A percentile compares a stretch with the other conserved stretches of the same genome.
Conservation (phyloP, 106 monocot genomes). For the Allium cepa region DNA sequence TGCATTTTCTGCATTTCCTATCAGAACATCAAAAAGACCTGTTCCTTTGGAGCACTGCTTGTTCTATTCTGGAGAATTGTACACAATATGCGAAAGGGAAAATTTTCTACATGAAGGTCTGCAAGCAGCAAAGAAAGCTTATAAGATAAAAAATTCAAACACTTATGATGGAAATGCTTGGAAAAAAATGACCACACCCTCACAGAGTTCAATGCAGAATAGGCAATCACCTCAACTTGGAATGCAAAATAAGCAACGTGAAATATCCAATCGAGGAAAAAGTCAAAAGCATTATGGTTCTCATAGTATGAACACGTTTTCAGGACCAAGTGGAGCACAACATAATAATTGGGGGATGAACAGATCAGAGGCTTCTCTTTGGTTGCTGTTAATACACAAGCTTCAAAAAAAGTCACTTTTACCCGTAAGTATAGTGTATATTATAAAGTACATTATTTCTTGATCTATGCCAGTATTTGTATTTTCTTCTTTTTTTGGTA, state of each 20-base stretch:
- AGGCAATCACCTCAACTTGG: slow-evolving; percentile 10
- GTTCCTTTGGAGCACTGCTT: slow-evolving; percentile 95
- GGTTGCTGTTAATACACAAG: slow-evolving; percentile 74
- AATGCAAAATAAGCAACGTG: slow-evolving; percentile 33
- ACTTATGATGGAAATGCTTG: slow-evolving; percentile 22
- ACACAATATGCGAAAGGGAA: slow-evolving; percentile 79
- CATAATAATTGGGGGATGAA: slow-evolving; percentile 40
- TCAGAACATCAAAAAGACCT: slow-evolving; percentile 80
- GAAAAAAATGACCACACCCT: slow-evolving; percentile 9
- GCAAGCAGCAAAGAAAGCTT: slow-evolving; percentile 63
- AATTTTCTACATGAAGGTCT: slow-evolving; percentile 62
- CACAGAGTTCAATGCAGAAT: slow-evolving; percentile 30
- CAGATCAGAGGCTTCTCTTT: slow-evolving; percentile 71
- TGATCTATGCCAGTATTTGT: background rate
- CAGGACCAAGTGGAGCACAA: slow-evolving; percentile 26
- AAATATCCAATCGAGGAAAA: slow-evolving; percentile 39
- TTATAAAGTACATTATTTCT: background rate
- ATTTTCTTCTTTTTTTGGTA: background rate
- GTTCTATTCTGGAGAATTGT: slow-evolving; percentile 87
- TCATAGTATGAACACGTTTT: slow-evolving; percentile 16
- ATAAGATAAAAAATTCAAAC: slow-evolving; percentile 57
- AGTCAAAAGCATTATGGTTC: slow-evolving; percentile 49
- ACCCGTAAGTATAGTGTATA: slow-evolving; percentile 44
- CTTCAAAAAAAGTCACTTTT: slow-evolving; percentile 71
- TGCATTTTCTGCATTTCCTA: background rate